Evolutionary conservation across 1,139 yeast genomes (phyloP), one percentile per base, ranked within the genome.

Genomic region (Torulaspora globosa): DNA sequence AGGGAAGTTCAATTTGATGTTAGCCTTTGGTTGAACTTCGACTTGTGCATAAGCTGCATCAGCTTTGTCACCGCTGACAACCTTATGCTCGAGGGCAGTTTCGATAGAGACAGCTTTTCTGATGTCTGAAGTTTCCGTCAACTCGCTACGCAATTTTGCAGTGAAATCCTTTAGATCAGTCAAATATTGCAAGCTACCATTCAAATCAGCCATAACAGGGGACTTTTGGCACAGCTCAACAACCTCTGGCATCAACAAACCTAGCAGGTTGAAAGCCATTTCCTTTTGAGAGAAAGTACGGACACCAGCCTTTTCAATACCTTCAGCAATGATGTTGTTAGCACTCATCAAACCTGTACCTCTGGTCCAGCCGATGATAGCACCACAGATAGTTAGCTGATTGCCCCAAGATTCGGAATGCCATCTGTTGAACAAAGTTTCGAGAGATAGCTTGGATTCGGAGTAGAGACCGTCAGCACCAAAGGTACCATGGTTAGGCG

Each of bases 301-400:
- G 46, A 92, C 97, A 63, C 98, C 97, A 56, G 85, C 75, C 67
- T 82, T 82, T 73, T 92, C 98, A 66, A 92, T 87, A 59, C 97
- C 97, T 73, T 90, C 97, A 50, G 98, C 97, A 69, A 92, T 88
- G 67, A 89, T 84, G 74, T 92, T 92, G 78, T 92, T 92, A 60
- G 84, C 97, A 64, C 90, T 78, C 98, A 92, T 92, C 67, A 92
- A 82, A 67, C 98, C 98, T 53, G 98, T 92, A 71, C 98, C 98
- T 79, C 98, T 88, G 54, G 98, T 92, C 98, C 98, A 92, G 67
- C 98, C 98, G 70, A 92, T 92, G 57, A 92, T 80, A 44, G 97
- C 97, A 76, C 98, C 98, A 71, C 97, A 90, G 54, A 92, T 76
- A 53, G 97, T 92, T 72, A 92, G 82, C 75, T 87, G 94, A 57